Conservation (phyloP, 768 basidiomycete genomes). For the Boletus sp. region DNA sequence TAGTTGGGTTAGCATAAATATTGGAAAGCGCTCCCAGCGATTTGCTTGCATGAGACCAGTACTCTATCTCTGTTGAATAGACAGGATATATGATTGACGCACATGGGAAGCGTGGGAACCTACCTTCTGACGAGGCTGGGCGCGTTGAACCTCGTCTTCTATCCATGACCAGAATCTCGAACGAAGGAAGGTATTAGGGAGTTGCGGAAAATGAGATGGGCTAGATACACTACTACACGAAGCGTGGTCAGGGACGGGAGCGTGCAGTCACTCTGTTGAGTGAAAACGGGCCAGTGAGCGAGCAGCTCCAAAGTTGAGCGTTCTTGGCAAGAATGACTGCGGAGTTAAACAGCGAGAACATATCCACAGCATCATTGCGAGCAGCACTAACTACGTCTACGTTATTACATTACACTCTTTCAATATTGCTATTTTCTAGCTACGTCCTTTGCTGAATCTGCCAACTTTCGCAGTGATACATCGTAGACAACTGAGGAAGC, state of each 20-base stretch:
- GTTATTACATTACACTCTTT: neutral
- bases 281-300: neutral
- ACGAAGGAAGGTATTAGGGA: neutral
- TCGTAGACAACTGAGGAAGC: slow-evolving; percentile 72
- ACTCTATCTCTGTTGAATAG: slow-evolving; percentile 59
- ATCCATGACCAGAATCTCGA: slow-evolving; percentile 47
- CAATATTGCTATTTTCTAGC: neutral
- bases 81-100: slow-evolving; percentile 7
- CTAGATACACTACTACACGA: slow-evolving; percentile 3
- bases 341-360: slow-evolving; percentile 20
- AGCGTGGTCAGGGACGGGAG: neutral
- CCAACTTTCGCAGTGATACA: slow-evolving; percentile 72
- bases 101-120: slow-evolving; percentile 27
- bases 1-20: slow-evolving; percentile 49
- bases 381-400: neutral
- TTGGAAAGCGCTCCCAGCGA: slow-evolving; percentile 56
- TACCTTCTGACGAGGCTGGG: slow-evolving; percentile 78
- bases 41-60: slow-evolving; percentile 67
- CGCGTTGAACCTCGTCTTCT: slow-evolving; percentile 61
- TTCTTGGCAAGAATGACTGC: slow-evolving; percentile 16
- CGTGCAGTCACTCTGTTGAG: slow-evolving; percentile 5
- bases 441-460: slow-evolving; percentile 23
- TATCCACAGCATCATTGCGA: neutral
- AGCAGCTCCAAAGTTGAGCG: slow-evolving; percentile 1
- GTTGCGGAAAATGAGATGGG: neutral